Base-by-base conservation (phyloP, 805 yeast genomes). In the Pichia pseudocactophila region DNA sequence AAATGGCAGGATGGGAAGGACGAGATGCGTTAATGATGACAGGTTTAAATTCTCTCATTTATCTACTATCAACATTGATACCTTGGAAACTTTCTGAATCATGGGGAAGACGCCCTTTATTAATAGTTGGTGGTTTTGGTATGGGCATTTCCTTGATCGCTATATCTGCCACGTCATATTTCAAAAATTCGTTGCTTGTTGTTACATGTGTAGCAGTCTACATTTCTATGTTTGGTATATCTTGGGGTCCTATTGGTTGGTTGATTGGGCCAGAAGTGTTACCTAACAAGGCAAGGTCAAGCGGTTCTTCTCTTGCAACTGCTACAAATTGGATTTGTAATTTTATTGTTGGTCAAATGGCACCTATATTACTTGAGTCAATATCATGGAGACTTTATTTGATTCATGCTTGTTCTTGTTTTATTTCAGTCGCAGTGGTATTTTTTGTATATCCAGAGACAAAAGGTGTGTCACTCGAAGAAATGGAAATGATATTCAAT, bases 241-340 rank as follows among this genome's bases (percentile, higher is more conserved):
- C 90, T 42, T 89, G 96, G 95, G 97, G 96, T 9, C 95, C 96
- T 3, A 79, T 88, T 42, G 95, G 95, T 11, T 87, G 96, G 96
- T 63, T 82, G 34, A 78, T 82, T 59, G 64, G 53, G 1, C 86
- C 89, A 51, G 96, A 86, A 63, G 86, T 89, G 38, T 72, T 88
- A 42, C 96, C 96, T 0, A 73, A 84, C 48, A 70, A 80, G 16
- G 86, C 87, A 10, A 73, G 97, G 41, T 86, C 95, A 3, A 83
- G 87, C 53, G 95, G 96, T 45, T 94, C 95, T 0, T 85, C 95
- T 2, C 66, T 86, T 48, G 82, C 95, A 0, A 88, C 96, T 1
- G 95, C 96, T 2, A 76, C 95, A 5, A 89, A 88, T 59, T 88
- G 97, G 97, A 73, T 85, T 7, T 88, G 86, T 67, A 88, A 88